Evolutionary conservation across 129 eudicot genomes (phyloP), one percentile per base, ranked within the genome.

Genomic region (Heracleum sosnowskyi): DNA sequence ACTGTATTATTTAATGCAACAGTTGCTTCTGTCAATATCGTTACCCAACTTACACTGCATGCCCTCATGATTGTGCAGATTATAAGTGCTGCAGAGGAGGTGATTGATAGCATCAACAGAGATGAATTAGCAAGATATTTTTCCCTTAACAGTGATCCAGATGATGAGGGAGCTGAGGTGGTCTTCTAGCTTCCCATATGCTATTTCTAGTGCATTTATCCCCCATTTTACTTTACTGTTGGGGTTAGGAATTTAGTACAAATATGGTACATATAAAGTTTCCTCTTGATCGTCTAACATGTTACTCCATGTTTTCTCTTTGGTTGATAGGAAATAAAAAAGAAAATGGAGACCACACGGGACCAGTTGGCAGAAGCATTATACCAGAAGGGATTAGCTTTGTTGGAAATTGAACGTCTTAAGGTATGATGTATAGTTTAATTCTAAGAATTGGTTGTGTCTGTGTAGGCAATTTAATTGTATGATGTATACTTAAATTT

Each of bases 321-420:
- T 70, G 28, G 45, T 62, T 34, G 36, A 68, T 75, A 95, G 98
- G 81, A 81, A 83, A 76, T 33, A 55, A 95, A 90, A 92, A 95
- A 90, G 88, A 86, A 87, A 80, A 95, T 95, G 96, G 98, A 95
- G 86, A 77, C 86, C 42, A 90, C 86, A 24, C 93, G 92, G 79
- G 97, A 95, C 80, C 98, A 90, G 79, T 84, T 95, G 78, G 89
- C 90, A 4, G 96, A 91, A 85, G 97, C 98, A 17, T 87, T 95
- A 29, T 95, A 95, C 86, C 97, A 95, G 76, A 95, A 95, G 84
- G 98, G 98, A 79, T 82, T 95, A 78, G 98, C 98, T 82, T 40
- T 95, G 76, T 88, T 84, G 76, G 98, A 92, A 80, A 84, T 92
- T 78, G 91, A 86, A 55, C 71, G 85, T 13, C 78, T 90, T 34